These are phyloP conservation scores for Saccharomycopsis babjevae DNA, from an alignment of 805 yeast species.

Conservation along the genomic window DNA sequence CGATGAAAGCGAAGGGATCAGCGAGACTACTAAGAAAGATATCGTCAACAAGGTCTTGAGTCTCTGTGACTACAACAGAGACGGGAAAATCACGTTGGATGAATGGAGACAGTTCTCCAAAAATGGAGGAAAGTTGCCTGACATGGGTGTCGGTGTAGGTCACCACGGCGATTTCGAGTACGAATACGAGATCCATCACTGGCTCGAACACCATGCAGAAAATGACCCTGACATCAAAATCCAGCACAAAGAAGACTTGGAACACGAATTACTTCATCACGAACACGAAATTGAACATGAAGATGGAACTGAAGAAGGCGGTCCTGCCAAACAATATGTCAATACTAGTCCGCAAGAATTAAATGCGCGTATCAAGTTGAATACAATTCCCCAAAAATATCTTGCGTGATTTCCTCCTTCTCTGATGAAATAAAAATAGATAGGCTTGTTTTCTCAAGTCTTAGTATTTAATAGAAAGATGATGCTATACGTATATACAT, in stretches of 20 bases:
- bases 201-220: slow-evolving; percentile 71
- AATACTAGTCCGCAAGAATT: slow-evolving; percentile 29
- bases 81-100: slow-evolving; percentile 51
- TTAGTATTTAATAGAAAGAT: background rate
- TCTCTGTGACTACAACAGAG: slow-evolving; percentile 55
- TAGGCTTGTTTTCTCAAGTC: background rate
- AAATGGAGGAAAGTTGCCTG: slow-evolving; percentile 71
- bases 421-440: background rate
- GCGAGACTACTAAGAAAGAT: slow-evolving; percentile 42
- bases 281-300: slow-evolving; percentile 70
- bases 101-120: slow-evolving; percentile 60
- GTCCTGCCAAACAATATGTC: slow-evolving; percentile 28
- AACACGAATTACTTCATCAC: slow-evolving; percentile 76
- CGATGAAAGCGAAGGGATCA: slow-evolving; percentile 50
- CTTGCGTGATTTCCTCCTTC: slow-evolving; percentile 3
- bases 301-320: slow-evolving; percentile 25
- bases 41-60: slow-evolving; percentile 43
- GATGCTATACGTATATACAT: background rate
- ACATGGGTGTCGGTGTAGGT: slow-evolving; percentile 87
- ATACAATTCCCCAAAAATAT: slow-evolving; percentile 32
- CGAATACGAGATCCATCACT: slow-evolving; percentile 91
- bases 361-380: slow-evolving; percentile 28
- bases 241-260: slow-evolving; percentile 82
- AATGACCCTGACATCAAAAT: slow-evolving; percentile 72
- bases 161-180: slow-evolving; percentile 80